A percentile compares a stretch with the other conserved stretches of the same genome.
phyloP scores from a whole-genome alignment of 1,284 basidiomycete genomes.

The Ceratobasidium sp. region DNA sequence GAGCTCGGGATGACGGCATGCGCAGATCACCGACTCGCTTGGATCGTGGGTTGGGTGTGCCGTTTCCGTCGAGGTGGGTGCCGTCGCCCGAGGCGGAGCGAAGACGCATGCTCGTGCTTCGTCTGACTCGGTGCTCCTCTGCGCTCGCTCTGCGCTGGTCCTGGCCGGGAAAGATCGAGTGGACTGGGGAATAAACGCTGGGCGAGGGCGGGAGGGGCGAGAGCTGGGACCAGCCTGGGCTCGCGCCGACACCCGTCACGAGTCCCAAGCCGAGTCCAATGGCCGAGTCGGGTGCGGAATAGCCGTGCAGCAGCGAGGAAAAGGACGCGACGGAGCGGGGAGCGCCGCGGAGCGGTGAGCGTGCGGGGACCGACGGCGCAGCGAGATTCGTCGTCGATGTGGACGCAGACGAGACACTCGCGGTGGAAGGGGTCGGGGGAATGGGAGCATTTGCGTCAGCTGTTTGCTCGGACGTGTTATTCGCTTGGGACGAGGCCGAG shows the following conservation, averaged over 20 bases:
- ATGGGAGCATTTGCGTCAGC: not conserved
- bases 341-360: conserved; percentile 27
- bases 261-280: not conserved
- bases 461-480: not conserved
- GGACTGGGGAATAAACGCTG: conserved; percentile 21
- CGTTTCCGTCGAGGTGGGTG: not conserved
- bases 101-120: conserved; percentile 27
- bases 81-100: not conserved
- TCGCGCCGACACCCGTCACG: not conserved
- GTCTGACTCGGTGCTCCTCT: conserved; percentile 8
- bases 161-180: not conserved
- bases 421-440: not conserved
- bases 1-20: conserved; percentile 12
- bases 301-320: conserved; percentile 9
- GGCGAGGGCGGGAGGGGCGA: not conserved
- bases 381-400: conserved; percentile 1
- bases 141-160: conserved; percentile 2
- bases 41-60: not conserved
- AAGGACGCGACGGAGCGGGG: conserved; percentile 28
- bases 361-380: conserved; percentile 18
- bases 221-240: conserved; percentile 13
- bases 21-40: not conserved
- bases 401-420: too few species aligned
- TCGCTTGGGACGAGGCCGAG: not conserved
- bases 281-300: not conserved